A percentile compares a stretch with the other conserved stretches of the same genome.
Evolutionary conservation across 1,139 yeast species (phyloP).

Genomic region (Hyphopichia pseudoburtonii): DNA sequence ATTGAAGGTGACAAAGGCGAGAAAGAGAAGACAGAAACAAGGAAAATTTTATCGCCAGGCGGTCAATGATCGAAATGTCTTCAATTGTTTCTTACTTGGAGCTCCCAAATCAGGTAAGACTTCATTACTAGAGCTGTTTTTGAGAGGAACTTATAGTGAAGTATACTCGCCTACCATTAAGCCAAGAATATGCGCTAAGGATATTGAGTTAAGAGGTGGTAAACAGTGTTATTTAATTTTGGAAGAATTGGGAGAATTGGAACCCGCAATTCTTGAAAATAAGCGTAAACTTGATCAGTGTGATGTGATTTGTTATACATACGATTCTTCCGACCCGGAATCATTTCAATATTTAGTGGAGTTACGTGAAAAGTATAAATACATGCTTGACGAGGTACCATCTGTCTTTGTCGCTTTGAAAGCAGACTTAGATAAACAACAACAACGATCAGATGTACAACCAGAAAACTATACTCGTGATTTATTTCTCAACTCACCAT

Average conservation of each 20-base stretch:
- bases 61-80: slow-evolving; percentile 82
- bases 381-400: slow-evolving; percentile 65
- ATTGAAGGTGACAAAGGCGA: slow-evolving; percentile 75
- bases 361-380: slow-evolving; percentile 56
- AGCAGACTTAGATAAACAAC: slow-evolving; percentile 94
- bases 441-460: slow-evolving; percentile 79
- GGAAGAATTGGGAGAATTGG: slow-evolving; percentile 87
- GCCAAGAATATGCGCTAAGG: slow-evolving; percentile 82
- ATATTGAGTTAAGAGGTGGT: slow-evolving; percentile 93
- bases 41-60: slow-evolving; percentile 69
- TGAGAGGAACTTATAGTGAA: slow-evolving; percentile 72
- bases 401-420: slow-evolving; percentile 86
- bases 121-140: slow-evolving; percentile 75
- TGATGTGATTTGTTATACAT: slow-evolving; percentile 85
- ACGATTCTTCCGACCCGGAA: slow-evolving; percentile 95
- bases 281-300: slow-evolving; percentile 73
- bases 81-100: slow-evolving; percentile 86
- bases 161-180: slow-evolving; percentile 78
- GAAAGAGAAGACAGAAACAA: slow-evolving; percentile 62
- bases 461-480: slow-evolving; percentile 84
- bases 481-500: slow-evolving; percentile 59
- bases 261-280: slow-evolving; percentile 77
- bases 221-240: slow-evolving; percentile 89
- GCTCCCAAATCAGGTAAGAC: slow-evolving; percentile 85
- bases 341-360: slow-evolving; percentile 83